Evolutionary conservation across 345 rosid species (phyloP).

Genomic region (Hibiscus syriacus): DNA sequence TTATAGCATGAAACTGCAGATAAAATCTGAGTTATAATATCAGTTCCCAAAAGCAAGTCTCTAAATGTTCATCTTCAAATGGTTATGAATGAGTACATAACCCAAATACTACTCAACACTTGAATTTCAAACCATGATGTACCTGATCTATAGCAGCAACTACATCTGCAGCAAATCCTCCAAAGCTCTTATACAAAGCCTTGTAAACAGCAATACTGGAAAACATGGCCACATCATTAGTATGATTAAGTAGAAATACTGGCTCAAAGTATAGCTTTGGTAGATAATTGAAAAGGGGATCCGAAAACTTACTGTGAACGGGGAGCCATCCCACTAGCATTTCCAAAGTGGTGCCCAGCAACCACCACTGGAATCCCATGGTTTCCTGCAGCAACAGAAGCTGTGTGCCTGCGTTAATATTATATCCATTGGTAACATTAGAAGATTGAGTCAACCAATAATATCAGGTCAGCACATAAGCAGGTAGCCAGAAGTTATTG

Average conservation of each 20-base stretch:
- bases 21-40: too few species aligned
- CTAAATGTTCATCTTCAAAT: neutral
- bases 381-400: slow-evolving; percentile 95
- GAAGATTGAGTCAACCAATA: neutral
- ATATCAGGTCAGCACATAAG: neutral
- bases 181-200: slow-evolving; percentile 89
- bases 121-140: slow-evolving; percentile 8
- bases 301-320: slow-evolving; percentile 64
- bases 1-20: too few species aligned
- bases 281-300: neutral
- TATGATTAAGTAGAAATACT: neutral
- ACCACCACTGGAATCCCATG: slow-evolving; percentile 86
- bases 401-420: slow-evolving; percentile 67
- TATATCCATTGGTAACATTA: slow-evolving; percentile 14
- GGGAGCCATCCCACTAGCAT: slow-evolving; percentile 99
- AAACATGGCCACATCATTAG: slow-evolving; percentile 16
- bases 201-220: slow-evolving; percentile 85
- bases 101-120: neutral
- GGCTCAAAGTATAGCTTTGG: neutral
- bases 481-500: neutral
- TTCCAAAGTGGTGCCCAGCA: slow-evolving; percentile 82
- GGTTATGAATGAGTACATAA: neutral
- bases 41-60: neutral
- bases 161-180: slow-evolving; percentile 98
- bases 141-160: slow-evolving; percentile 99